Conservation (phyloP, 2,329 filamentous ascomycete species). For the Colletotrichum tamarilloi region DNA sequence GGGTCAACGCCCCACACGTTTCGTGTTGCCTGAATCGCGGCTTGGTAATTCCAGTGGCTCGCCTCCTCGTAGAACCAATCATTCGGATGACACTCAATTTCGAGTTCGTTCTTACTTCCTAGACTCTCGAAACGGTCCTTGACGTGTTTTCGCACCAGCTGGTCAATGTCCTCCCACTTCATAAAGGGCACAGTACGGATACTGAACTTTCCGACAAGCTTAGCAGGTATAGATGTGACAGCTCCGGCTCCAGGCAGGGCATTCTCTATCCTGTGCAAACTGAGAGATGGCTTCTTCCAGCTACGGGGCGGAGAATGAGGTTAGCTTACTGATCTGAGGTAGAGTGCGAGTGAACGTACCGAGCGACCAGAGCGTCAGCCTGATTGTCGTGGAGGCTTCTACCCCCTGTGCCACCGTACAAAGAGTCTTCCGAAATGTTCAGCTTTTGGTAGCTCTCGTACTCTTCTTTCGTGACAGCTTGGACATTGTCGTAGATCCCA, state of each 20-base stretch:
- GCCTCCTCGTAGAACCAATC: constrained; percentile 99
- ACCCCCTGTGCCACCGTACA: constrained; percentile 91
- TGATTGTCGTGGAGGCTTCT: constrained; percentile 68
- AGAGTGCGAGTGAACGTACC: not conserved
- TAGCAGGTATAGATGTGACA: constrained; percentile 98
- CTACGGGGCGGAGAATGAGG: constrained; percentile 60
- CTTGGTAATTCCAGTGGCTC: constrained; percentile 98
- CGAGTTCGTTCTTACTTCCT: constrained; percentile 89
- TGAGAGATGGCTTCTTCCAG: constrained; percentile 95
- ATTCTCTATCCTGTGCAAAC: constrained; percentile 93
- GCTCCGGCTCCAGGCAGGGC: constrained; percentile 93
- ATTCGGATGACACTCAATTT: constrained; percentile 86
- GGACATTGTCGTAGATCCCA: constrained; percentile 92
- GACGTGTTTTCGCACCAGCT: constrained; percentile 84
- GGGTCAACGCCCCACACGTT: constrained; percentile 93
- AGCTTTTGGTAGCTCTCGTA: constrained; percentile 88
- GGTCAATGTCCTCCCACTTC: constrained; percentile 91
- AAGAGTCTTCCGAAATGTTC: constrained; percentile 93
- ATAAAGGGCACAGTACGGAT: constrained; percentile 98
- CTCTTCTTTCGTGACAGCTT: constrained; percentile 87
- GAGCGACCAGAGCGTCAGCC: constrained; percentile 21
- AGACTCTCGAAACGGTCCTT: constrained; percentile 87
- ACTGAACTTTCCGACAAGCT: constrained; percentile 97
- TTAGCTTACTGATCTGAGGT: not conserved
- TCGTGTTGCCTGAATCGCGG: constrained; percentile 92